Conservation (phyloP, 1,139 yeast species). For the Taphrina wiesneri region DNA sequence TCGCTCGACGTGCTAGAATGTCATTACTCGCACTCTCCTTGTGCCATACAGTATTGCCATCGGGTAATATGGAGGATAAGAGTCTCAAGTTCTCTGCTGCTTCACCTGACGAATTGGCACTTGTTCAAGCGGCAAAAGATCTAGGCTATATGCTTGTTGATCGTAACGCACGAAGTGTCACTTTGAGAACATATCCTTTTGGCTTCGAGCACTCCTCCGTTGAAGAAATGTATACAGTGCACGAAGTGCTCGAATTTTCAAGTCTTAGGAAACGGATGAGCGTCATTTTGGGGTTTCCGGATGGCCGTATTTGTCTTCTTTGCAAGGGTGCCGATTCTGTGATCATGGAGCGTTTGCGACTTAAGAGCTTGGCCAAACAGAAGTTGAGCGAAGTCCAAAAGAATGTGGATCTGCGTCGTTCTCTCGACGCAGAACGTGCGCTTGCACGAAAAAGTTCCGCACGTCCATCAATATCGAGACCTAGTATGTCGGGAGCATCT, state of each 20-base stretch:
- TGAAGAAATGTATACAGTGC: conserved; percentile 67
- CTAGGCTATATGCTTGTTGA: conserved; percentile 81
- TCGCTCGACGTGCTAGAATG: conserved; percentile 71
- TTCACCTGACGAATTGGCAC: conserved; percentile 93
- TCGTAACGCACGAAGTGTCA: conserved; percentile 59
- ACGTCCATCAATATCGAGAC: conserved; percentile 38
- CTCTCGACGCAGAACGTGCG: conserved; percentile 77
- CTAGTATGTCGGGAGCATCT: conserved; percentile 34
- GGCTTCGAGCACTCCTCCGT: conserved; percentile 70
- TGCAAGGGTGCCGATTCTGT: conserved; percentile 97
- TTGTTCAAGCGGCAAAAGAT: conserved; percentile 91
- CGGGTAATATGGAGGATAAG: conserved; percentile 50
- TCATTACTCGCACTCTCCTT: conserved; percentile 79
- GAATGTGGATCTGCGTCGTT: conserved; percentile 64
- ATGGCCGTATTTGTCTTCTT: conserved; percentile 70
- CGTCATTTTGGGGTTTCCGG: conserved; percentile 74
- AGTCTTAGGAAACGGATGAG: conserved; percentile 94
- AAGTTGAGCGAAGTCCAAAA: conserved; percentile 67
- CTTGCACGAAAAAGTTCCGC: conserved; percentile 49
- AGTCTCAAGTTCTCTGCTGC: conserved; percentile 81
- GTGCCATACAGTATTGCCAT: conserved; percentile 86
- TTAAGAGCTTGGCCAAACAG: conserved; percentile 58
- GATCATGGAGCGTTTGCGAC: conserved; percentile 71
- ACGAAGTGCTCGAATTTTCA: conserved; percentile 81
- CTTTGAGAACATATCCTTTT: conserved; percentile 77